These are phyloP conservation scores for Poa annua DNA, from an alignment of 176 grass and related monocot species.

Conservation along the genomic window DNA sequence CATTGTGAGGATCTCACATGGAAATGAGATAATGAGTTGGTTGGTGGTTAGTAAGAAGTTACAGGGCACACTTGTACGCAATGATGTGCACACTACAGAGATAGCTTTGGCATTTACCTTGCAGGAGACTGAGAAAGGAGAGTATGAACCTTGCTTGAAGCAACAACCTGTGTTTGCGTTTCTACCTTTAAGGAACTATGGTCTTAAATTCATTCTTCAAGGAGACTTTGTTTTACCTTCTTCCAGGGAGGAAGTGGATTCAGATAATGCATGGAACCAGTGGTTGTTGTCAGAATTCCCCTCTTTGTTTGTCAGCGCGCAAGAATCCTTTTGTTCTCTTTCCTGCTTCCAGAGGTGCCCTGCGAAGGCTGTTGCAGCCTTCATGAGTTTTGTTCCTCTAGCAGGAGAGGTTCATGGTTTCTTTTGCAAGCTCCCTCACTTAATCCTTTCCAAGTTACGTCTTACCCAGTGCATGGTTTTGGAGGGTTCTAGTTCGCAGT, in stretches of 20 bases:
- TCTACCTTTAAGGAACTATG: slow-evolving; percentile 92
- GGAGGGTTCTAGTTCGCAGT: slow-evolving; percentile 64
- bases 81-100: slow-evolving; percentile 82
- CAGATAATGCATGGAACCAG: slow-evolving; percentile 97
- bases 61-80: slow-evolving; percentile 58
- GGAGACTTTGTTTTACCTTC: slow-evolving; percentile 94
- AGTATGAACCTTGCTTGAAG: slow-evolving; percentile 71
- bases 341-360: slow-evolving; percentile 68
- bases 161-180: slow-evolving; percentile 97
- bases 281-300: slow-evolving; percentile 95
- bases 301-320: slow-evolving; percentile 69
- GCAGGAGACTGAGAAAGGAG: slow-evolving; percentile 63
- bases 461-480: slow-evolving; percentile 83
- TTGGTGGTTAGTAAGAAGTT: slow-evolving; percentile 79
- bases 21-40: slow-evolving; percentile 85
- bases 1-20: slow-evolving; percentile 91
- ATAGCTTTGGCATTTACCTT: slow-evolving; percentile 93
- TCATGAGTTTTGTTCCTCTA: slow-evolving; percentile 96
- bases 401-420: slow-evolving; percentile 94
- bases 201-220: slow-evolving; percentile 97
- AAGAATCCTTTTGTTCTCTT: slow-evolving; percentile 83
- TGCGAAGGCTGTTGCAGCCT: slow-evolving; percentile 85
- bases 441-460: slow-evolving; percentile 89
- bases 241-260: slow-evolving; percentile 98
- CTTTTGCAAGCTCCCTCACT: slow-evolving; percentile 78